Conservation (phyloP, 192 early-diverging fungal species). For the Bifiguratus adelaidae region DNA sequence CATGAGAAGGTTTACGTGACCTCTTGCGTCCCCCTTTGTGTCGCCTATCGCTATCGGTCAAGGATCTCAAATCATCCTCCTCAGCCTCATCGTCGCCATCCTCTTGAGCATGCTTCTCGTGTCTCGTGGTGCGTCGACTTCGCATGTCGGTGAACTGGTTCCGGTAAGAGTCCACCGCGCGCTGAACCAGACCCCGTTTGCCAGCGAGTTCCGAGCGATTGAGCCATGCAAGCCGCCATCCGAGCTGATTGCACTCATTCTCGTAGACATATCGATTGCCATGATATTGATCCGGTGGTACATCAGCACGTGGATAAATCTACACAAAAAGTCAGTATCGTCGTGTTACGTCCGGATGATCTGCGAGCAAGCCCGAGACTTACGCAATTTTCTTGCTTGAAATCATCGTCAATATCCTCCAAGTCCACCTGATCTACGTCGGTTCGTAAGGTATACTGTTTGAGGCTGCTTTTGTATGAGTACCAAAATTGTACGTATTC, state of each 20-base stretch:
- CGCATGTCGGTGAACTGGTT: slow-evolving; percentile 59
- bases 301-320: slow-evolving; percentile 70
- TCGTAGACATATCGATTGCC: slow-evolving; percentile 83
- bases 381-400: slow-evolving; percentile 69
- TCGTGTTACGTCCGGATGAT: background rate
- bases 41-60: too few relatives aligned
- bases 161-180: slow-evolving; percentile 74
- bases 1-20: too few relatives aligned
- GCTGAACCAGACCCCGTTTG: slow-evolving; percentile 69
- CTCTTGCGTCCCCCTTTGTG: too few relatives aligned
- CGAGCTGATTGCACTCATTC: slow-evolving; percentile 73
- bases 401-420: slow-evolving; percentile 34
- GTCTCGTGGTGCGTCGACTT: slow-evolving; percentile 60
- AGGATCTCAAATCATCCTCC: too few relatives aligned
- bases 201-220: slow-evolving; percentile 55
- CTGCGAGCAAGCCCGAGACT: too few relatives aligned
- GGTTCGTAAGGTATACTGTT: slow-evolving; percentile 54
- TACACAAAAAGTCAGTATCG: slow-evolving; percentile 1
- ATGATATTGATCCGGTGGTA: slow-evolving; percentile 44
- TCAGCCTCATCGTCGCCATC: too few relatives aligned
- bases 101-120: slow-evolving; percentile 60
- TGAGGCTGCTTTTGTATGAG: slow-evolving; percentile 50
- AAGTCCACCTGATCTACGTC: slow-evolving; percentile 54
- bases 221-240: slow-evolving; percentile 75
- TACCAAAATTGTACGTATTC: slow-evolving; percentile 64